phyloP scores from a whole-genome alignment of 2,329 filamentous ascomycete genomes.

The Fusarium mundagurra region DNA sequence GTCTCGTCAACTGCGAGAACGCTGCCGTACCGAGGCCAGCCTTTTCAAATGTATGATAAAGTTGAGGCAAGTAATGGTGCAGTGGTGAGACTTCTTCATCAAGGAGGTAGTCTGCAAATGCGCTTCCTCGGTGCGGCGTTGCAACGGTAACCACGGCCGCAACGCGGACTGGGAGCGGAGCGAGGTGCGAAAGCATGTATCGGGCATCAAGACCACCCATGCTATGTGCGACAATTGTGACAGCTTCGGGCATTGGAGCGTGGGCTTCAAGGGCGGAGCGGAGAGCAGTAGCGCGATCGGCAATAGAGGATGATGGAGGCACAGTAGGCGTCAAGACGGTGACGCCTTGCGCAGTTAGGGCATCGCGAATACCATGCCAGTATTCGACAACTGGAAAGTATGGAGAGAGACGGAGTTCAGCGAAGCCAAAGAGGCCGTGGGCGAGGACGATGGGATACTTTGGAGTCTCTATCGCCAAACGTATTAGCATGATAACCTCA shows the following conservation, averaged over 20 bases:
- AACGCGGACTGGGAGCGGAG: slow-evolving; percentile 57
- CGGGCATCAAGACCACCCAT: slow-evolving; percentile 74
- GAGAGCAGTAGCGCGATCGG: slow-evolving; percentile 68
- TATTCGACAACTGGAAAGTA: slow-evolving; percentile 67
- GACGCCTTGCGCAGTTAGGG: slow-evolving; percentile 62
- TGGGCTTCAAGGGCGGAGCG: slow-evolving; percentile 60
- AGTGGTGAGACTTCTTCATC: slow-evolving; percentile 51
- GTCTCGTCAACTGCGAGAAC: slow-evolving; percentile 68
- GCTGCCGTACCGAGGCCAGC: slow-evolving; percentile 67
- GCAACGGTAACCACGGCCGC: slow-evolving; percentile 64
- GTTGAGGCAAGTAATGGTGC: slow-evolving; percentile 61
- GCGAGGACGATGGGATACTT: slow-evolving; percentile 72
- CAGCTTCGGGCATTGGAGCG: slow-evolving; percentile 55
- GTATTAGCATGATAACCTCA: background rate
- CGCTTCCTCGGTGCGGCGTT: slow-evolving; percentile 64
- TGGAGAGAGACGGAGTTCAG: slow-evolving; percentile 62
- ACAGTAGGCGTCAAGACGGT: slow-evolving; percentile 70
- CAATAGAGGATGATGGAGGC: slow-evolving; percentile 69
- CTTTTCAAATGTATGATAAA: slow-evolving; percentile 60
- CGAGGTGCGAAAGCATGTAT: slow-evolving; percentile 70
- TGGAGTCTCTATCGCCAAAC: slow-evolving; percentile 57
- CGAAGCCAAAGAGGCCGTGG: slow-evolving; percentile 72
- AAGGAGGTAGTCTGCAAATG: slow-evolving; percentile 65
- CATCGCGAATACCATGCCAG: slow-evolving; percentile 72
- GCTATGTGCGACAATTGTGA: slow-evolving; percentile 80